Base-by-base conservation (phyloP, 805 yeast genomes). In the Saccharomycopsis sp. region DNA sequence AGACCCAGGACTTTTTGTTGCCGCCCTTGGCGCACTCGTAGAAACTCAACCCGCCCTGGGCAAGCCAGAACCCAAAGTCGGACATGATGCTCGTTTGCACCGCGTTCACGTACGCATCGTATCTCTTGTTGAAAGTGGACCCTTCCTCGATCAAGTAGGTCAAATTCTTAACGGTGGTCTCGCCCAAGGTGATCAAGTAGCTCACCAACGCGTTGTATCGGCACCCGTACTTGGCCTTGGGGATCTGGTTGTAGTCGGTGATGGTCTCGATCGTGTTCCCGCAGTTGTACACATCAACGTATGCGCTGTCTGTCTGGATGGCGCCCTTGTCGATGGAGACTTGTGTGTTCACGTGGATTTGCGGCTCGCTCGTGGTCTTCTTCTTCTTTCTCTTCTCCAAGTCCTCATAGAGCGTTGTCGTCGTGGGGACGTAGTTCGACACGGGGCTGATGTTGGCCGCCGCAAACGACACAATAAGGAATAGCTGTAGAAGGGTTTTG, bases 201-300 rank as follows among this genome's bases (percentile, higher is more conserved):
- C 34, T 16, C 2, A 35, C 49, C 29, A 20, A 21, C 9, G 40
- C 45, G 18, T 38, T 27, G 17, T 36, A 38, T 6, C 23, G 15
- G 27, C 49, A 45, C 10, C 49, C 49, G 22, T 43, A 42, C n/a
- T 25, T 26, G 13, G 38, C 36, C 4, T 22, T 21, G 8, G 16
- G 2, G 2, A 38, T 26, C 8, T 30, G 41, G 5, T 15, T n/a
- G 5, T 16, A 18, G 3, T 20, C 19, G 15, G 30, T 34, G 25
- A 38, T 20, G 16, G 30, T 36, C 20, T 17, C n/a, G 21, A 19
- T 17, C 10, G 15, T 13, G 5, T 30, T 23, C 4, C 18, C 27
- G 13, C 45, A 42, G 15, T 37, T 18, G 15, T 42, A 42, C 10
- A 42, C 36, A 27, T 42, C 41, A 19, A 37, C 37, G n/a, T n/a